Conservation (phyloP, 257 asterid genomes). For the Plantago ovata region DNA sequence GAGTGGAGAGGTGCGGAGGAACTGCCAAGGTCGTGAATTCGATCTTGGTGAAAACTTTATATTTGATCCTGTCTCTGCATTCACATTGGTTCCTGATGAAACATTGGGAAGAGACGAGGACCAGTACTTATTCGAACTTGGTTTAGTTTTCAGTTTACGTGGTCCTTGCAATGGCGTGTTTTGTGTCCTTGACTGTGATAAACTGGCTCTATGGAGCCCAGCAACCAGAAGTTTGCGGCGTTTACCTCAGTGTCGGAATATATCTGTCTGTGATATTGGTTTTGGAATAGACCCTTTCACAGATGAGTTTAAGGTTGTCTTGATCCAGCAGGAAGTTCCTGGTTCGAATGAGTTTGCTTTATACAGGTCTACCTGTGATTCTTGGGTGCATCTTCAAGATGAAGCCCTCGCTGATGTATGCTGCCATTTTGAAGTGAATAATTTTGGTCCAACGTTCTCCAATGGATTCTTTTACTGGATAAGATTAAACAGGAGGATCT, state of each 20-base stretch:
- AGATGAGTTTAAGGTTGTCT: background rate
- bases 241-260: background rate
- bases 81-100: background rate
- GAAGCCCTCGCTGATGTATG: background rate
- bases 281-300: background rate
- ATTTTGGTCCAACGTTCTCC: background rate
- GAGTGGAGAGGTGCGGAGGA: no score
- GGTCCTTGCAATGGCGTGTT: constrained; percentile 6
- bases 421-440: background rate
- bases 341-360: background rate
- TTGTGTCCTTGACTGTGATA: background rate
- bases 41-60: no score
- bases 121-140: background rate
- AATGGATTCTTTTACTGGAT: background rate
- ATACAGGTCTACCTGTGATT: background rate
- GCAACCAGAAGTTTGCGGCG: background rate
- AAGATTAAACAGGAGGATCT: background rate
- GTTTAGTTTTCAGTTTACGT: background rate
- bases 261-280: background rate
- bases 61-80: no score
- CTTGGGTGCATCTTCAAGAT: background rate
- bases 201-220: background rate
- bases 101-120: background rate
- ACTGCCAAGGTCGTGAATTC: no score
- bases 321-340: background rate